These are phyloP conservation scores for Tylopilus intermedius DNA, from an alignment of 768 basidiomycete genomes.

Conservation along the genomic window DNA sequence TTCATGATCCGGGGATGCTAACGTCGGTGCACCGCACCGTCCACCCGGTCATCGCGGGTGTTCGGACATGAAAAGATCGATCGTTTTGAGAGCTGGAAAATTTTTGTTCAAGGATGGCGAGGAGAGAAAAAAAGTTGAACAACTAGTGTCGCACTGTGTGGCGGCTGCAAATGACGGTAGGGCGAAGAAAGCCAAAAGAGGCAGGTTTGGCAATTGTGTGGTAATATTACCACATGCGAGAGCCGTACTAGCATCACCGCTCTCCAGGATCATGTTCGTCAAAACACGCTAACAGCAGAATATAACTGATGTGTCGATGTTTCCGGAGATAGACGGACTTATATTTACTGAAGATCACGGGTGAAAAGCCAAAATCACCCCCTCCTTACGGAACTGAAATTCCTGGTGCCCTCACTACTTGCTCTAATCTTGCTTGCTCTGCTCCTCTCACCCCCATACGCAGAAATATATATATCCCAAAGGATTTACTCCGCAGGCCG, in stretches of 20 bases:
- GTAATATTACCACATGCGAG: conserved; percentile 12
- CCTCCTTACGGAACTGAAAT: conserved; percentile 29
- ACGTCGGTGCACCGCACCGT: conserved; percentile 18
- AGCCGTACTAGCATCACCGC: conserved; percentile 16
- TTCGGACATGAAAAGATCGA: conserved; percentile 31
- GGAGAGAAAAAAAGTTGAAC: not conserved
- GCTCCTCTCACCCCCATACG: conserved; percentile 2
- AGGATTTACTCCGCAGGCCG: conserved; percentile 21
- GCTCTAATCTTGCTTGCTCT: conserved; percentile 5
- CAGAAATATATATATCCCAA: conserved; percentile 9
- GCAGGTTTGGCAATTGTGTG: conserved; percentile 10
- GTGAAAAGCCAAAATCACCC: conserved; percentile 16
- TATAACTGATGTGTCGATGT: conserved; percentile 14
- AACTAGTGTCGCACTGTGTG: not conserved
- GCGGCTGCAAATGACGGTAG: not conserved
- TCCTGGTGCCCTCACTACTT: conserved; percentile 21
- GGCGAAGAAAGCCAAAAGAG: conserved; percentile 6
- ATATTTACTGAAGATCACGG: conserved; percentile 27
- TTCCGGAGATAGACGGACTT: conserved; percentile 31
- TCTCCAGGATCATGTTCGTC: not conserved
- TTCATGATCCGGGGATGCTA: conserved; percentile 29
- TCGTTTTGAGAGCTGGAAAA: conserved; percentile 19
- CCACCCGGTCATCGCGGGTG: conserved; percentile 27
- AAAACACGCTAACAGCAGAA: conserved; percentile 6
- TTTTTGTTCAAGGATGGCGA: conserved; percentile 13